Conservation (phyloP, 805 yeast genomes). For the Yamadazyma kitorensis region DNA sequence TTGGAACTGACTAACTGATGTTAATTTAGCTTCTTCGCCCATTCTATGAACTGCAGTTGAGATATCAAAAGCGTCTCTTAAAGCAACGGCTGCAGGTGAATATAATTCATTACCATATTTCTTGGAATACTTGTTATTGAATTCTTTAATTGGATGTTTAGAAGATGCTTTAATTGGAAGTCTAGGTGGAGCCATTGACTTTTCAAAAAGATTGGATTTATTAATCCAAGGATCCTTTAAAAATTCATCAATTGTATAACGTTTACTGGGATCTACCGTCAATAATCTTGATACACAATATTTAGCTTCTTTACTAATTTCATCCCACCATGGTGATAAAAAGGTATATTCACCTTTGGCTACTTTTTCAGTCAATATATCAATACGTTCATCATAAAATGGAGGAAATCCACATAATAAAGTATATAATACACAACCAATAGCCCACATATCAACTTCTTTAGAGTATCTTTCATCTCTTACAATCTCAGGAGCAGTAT, state of each 20-base stretch:
- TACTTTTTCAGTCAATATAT: conserved; percentile 70
- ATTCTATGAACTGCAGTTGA: conserved; percentile 82
- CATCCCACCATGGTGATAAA: conserved; percentile 88
- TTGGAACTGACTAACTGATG: conserved; percentile 16
- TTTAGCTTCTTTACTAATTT: conserved; percentile 66
- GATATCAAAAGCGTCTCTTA: conserved; percentile 84
- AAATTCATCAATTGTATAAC: conserved; percentile 72
- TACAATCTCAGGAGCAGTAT: conserved; percentile 97
- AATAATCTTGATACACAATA: conserved; percentile 63
- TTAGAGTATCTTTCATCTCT: conserved; percentile 89
- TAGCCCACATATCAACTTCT: conserved; percentile 98
- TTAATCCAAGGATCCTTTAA: conserved; percentile 75
- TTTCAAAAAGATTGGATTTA: conserved; percentile 13
- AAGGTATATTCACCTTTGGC: conserved; percentile 78
- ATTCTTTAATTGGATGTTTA: conserved; percentile 26
- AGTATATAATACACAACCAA: conserved; percentile 94
- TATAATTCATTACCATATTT: conserved; percentile 33
- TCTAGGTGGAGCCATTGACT: conserved; percentile 11
- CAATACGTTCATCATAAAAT: conserved; percentile 82
- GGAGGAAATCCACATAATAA: conserved; percentile 97
- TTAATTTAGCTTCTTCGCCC: conserved; percentile 59
- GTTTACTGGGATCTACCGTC: conserved; percentile 64
- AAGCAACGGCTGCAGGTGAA: conserved; percentile 75
- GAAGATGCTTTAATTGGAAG: conserved; percentile 2
- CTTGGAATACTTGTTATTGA: conserved; percentile 22